Evolutionary conservation across 2,329 filamentous ascomycete species (phyloP).

Genomic region (Pestalotiopsis sp.): DNA sequence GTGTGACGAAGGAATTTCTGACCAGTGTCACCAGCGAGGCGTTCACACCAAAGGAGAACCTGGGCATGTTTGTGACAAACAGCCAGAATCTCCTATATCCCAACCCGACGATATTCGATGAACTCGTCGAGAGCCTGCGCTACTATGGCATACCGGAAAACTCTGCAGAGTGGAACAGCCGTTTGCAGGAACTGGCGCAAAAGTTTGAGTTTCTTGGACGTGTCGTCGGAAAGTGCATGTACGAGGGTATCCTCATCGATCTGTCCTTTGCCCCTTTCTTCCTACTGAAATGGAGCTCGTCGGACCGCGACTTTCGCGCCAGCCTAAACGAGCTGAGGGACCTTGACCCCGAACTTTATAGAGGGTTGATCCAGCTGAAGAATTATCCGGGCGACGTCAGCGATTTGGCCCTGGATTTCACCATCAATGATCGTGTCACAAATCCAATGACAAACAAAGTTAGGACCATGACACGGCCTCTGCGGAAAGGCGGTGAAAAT

Average conservation of each 20-base stretch:
- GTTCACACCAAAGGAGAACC: constrained; percentile 57
- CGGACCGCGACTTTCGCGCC: constrained; percentile 71
- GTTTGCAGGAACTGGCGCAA: constrained; percentile 64
- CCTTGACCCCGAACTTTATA: constrained; percentile 87
- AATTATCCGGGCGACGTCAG: constrained; percentile 82
- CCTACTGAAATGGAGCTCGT: constrained; percentile 89
- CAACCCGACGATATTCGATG: constrained; percentile 78
- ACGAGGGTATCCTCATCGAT: constrained; percentile 94
- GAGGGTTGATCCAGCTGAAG: constrained; percentile 81
- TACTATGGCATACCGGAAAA: constrained; percentile 43
- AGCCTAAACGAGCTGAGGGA: constrained; percentile 93
- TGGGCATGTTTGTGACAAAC: constrained; percentile 79
- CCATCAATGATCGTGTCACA: constrained; percentile 73
- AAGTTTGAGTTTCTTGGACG: constrained; percentile 91
- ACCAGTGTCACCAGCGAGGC: constrained; percentile 86
- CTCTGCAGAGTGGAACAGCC: constrained; percentile 56
- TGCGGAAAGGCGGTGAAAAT: constrained; percentile 77
- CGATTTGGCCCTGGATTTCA: constrained; percentile 85
- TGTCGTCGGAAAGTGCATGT: constrained; percentile 93
- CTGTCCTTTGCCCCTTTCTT: constrained; percentile 95
- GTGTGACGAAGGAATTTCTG: constrained; percentile 96
- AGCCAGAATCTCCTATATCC: constrained; percentile 87
- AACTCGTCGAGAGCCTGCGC: constrained; percentile 62
- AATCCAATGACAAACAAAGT: constrained; percentile 44
- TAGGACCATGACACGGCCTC: constrained; percentile 71